Evolutionary conservation across 495 filamentous ascomycete genomes (phyloP).

Genomic region (Penicillium canariense): DNA sequence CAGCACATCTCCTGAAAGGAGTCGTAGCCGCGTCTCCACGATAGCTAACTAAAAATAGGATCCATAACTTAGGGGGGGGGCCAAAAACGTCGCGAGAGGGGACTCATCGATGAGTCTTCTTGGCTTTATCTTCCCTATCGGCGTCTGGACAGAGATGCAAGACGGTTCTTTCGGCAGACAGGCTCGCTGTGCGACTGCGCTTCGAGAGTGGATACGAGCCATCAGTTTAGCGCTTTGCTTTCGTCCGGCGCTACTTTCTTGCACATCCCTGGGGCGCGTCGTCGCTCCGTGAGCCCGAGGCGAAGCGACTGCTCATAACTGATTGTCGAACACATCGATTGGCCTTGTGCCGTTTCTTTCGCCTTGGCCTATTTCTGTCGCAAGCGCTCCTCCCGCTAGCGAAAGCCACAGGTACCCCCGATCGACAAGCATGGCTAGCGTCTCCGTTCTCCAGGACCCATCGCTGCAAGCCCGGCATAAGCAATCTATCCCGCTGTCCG

Average conservation of each 20-base stretch:
- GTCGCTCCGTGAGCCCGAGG: neutral
- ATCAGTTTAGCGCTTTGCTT: slow-evolving; percentile 1
- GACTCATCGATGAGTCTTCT: neutral
- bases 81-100: neutral
- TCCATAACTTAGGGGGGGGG: neutral
- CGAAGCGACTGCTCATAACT: neutral
- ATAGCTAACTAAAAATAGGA: slow-evolving; percentile 8
- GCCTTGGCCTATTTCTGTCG: neutral
- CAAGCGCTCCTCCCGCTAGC: slow-evolving; percentile 6
- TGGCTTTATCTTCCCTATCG: too few species aligned
- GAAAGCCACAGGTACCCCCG: slow-evolving; percentile 5
- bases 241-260: neutral
- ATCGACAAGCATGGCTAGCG: slow-evolving; percentile 18
- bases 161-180: neutral
- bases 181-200: neutral
- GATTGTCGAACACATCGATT: neutral
- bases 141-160: neutral
- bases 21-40: neutral
- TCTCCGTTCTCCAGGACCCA: slow-evolving; percentile 12
- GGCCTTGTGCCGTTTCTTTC: neutral
- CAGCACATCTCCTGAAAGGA: slow-evolving; percentile 1
- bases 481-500: slow-evolving; percentile 21
- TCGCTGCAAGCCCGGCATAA: slow-evolving; percentile 3
- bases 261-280: neutral
- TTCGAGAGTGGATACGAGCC: neutral